A percentile compares a stretch with the other conserved stretches of the same genome.
Conservation (phyloP, 805 yeast genomes). For the Kodamaea kakaduensis region DNA sequence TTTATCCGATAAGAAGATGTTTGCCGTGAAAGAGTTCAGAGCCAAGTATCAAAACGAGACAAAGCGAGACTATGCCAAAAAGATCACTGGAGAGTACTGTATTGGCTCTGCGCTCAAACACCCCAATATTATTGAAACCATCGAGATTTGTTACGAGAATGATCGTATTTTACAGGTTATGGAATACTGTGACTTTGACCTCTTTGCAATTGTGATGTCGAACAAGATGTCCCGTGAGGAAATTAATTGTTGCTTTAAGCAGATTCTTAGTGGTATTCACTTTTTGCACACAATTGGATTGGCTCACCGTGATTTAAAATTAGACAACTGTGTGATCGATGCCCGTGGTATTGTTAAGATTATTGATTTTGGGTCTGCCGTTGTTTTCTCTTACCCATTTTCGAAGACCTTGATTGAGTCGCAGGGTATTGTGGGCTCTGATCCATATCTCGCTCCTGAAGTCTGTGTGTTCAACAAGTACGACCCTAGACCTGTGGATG, state of each 20-base stretch:
- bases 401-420: constrained; percentile 68
- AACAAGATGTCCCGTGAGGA: constrained; percentile 80
- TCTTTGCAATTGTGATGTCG: constrained; percentile 92
- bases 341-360: constrained; percentile 80
- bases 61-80: constrained; percentile 82
- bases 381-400: constrained; percentile 85
- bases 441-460: constrained; percentile 90
- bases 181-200: constrained; percentile 92
- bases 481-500: constrained; percentile 90
- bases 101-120: constrained; percentile 88
- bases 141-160: constrained; percentile 86
- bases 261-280: constrained; percentile 72
- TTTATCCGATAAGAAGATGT: constrained; percentile 60
- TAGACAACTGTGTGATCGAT: constrained; percentile 88
- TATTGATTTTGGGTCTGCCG: constrained; percentile 92
- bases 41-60: constrained; percentile 70
- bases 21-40: constrained; percentile 92
- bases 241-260: constrained; percentile 85
- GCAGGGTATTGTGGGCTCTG: constrained; percentile 83
- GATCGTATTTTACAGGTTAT: constrained; percentile 85
- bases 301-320: constrained; percentile 86
- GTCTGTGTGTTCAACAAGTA: constrained; percentile 78
- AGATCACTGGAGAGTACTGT: constrained; percentile 91
- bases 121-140: constrained; percentile 85
- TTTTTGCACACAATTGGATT: constrained; percentile 82